Base-by-base conservation (phyloP, 495 filamentous ascomycete genomes). In the Penicillium psychrofluorescens region DNA sequence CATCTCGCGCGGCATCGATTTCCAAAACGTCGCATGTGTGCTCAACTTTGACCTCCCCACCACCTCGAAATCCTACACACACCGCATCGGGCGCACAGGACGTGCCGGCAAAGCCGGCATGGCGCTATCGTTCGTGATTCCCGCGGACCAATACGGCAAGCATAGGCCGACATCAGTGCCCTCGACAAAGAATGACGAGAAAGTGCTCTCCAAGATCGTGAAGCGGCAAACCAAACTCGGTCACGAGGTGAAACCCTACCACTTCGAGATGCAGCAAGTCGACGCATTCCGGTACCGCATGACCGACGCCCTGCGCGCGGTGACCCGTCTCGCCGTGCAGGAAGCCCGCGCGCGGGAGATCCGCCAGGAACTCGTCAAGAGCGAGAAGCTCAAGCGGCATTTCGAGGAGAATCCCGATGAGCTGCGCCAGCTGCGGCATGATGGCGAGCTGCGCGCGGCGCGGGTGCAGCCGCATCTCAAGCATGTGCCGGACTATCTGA, bases 361-460 rank as follows among this genome's bases (percentile, higher is more conserved):
- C 41, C 76, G 85, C 13, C 81, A 90, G 59, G 94, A 97, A 58
- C 71, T 99, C 28, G 69, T 96, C 46, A 89, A 90, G 62, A 89
- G 83, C 53, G 90, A 96, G 61, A 95, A 94, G 58, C 66, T 98
- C 43, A 90, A 90, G 65, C 76, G 92, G 45, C 88, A 95, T 67
- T 97, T 96, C 56, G 92, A 97, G 58, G 92, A 99, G 64, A 96
- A 97, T 61, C 92, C 92, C 0, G 80, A 81, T 7, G 90, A 96
- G 56, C 66, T 96, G 35, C 75, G 82, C 14, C 86, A 92, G 58
- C 71, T 99, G 40, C 75, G 92, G 27, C 92, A 99, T 58, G 94
- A 99, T 59, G 84, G 81, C 8, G 92, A 95, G 62, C 66, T 92
- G 36, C 80, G 88, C 48, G 75, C 82, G 14, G 84, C 86, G 5